Base-by-base conservation (phyloP, 2,329 filamentous ascomycete genomes). In the Ramichloridium luteum region DNA sequence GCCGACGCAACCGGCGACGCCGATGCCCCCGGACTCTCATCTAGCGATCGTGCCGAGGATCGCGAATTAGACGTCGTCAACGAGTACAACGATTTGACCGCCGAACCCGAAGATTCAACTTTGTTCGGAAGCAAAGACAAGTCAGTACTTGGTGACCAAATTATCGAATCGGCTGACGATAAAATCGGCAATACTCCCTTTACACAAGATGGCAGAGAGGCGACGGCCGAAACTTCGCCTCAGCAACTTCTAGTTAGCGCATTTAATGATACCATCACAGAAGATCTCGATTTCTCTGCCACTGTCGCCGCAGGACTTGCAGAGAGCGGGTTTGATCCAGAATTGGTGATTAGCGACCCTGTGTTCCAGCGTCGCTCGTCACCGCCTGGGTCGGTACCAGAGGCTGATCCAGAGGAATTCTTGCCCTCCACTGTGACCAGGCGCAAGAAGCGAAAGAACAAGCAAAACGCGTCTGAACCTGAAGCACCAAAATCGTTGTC, bases 201-300 rank as follows among this genome's bases (percentile, higher is more conserved):
- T n/a, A n/a, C n/a, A n/a, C n/a, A n/a, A n/a, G n/a, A n/a, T n/a
- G n/a, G n/a, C 11, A 14, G 25, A 13, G 16, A 31, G 16, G n/a
- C 15, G 14, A 15, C 34, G 13, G 18, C 12, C 3, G 5, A 28
- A 3, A 34, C 16, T 17, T 15, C 32, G 23, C 16, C 13, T 30
- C 30, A 32, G n/a, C n/a, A n/a, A n/a, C n/a, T n/a, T n/a, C n/a
- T 9, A 28, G n/a, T 18, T n/a, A 25, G 20, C 31, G 26, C 6
- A 22, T n/a, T 9, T 8, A 16, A 9, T 20, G 17, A 11, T 16
- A 20, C 16, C 16, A 14, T 10, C 29, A 12, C 48, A 8, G 43
- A 44, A 6, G 58, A 64, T 28, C 55, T 62, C 20, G 62, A 65
- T 38, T 66, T 67, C 32, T 59, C 63, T 14, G 62, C 61, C 4